Base-by-base conservation (phyloP, 257 asterid genomes). In the Hygrophila difformis region DNA sequence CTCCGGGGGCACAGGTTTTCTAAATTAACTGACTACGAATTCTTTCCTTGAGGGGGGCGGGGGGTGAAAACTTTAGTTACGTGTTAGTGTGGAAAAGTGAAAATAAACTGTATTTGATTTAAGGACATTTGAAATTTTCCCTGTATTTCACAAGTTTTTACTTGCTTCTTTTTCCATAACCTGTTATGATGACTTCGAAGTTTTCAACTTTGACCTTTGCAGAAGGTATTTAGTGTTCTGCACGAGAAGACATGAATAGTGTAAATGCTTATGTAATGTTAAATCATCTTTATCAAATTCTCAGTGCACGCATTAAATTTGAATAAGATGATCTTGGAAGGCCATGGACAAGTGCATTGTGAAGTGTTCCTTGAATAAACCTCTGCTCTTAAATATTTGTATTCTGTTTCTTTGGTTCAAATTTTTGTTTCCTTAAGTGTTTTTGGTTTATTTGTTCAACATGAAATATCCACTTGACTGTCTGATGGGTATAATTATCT, bases 1-100 rank as follows among this genome's bases (percentile, higher is more conserved):
- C 93, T 51, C 74, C 88, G 15, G 47, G 70, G 49, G 11, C 92
- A 3, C 85, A 78, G 82, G 94, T 87, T 44, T n/a, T n/a, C n/a
- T n/a, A n/a, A n/a, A n/a, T 51, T 49, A 26, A 36, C 18, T 38
- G 61, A 15, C 23, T 58, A 15, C n/a, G 28, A 28, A 36, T 57
- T 17, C 13, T 39, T 4, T n/a, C 6, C 0, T 33, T 4, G 49
- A 6, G 45, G 31, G 29, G n/a, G 19, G 2, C 16, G 13, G 12
- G 51, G 35, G 18, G 10, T 8, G 8, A 42, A 18, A 47, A 53
- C 18, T 23, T 31, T 47, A 12, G 22, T 24, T 31, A 14, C 43
- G 6, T 34, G 46, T 35, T n/a, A 10, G 17, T 13, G 29, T 22
- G 31, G 55, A 46, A 22, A 23, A 42, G 9, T 12, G 35, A 42